Evolutionary conservation across 495 filamentous ascomycete genomes (phyloP).

Genomic region (Hypomontagnella submonticulosa): DNA sequence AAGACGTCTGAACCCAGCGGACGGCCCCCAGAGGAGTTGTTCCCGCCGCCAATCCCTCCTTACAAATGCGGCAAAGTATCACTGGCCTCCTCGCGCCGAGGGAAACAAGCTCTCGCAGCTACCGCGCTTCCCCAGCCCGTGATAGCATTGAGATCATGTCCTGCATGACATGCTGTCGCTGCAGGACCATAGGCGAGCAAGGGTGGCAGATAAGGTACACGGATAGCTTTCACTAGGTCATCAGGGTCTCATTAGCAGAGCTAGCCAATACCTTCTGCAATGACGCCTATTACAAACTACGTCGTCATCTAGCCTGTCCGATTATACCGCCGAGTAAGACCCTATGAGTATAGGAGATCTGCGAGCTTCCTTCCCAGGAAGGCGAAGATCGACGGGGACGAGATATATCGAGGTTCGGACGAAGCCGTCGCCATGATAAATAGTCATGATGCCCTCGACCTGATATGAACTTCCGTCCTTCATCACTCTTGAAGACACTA

Average conservation of each 20-base stretch:
- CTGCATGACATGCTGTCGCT: conserved; percentile 26
- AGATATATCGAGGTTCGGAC: conserved; percentile 28
- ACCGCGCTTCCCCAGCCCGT: conserved; percentile 44
- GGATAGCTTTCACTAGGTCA: conserved; percentile 22
- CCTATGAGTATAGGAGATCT: conserved; percentile 39
- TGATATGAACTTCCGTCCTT: conserved; percentile 23
- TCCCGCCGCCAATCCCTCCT: conserved; percentile 22
- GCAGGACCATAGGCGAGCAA: conserved; percentile 20
- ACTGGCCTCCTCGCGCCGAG: conserved; percentile 27
- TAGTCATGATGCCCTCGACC: conserved; percentile 41
- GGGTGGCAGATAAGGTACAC: conserved; percentile 37
- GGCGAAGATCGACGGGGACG: conserved; percentile 31
- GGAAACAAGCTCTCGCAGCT: conserved; percentile 37
- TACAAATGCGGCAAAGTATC: conserved; percentile 15
- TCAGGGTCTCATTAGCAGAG: conserved; percentile 27
- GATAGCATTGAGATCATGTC: conserved; percentile 17
- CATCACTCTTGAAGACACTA: conserved; percentile 26
- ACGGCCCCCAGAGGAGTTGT: conserved; percentile 10
- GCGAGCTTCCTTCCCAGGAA: conserved; percentile 42
- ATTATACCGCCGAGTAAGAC: conserved; percentile 45
- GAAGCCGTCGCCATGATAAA: conserved; percentile 42
- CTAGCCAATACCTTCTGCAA: conserved; percentile 31
- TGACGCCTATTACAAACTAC: conserved; percentile 41
- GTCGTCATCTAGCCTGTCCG: conserved; percentile 42
- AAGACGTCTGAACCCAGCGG: conserved; percentile 19